phyloP scores from a whole-genome alignment of 2,329 filamentous ascomycete genomes.

The Ceratocystis papillata region DNA sequence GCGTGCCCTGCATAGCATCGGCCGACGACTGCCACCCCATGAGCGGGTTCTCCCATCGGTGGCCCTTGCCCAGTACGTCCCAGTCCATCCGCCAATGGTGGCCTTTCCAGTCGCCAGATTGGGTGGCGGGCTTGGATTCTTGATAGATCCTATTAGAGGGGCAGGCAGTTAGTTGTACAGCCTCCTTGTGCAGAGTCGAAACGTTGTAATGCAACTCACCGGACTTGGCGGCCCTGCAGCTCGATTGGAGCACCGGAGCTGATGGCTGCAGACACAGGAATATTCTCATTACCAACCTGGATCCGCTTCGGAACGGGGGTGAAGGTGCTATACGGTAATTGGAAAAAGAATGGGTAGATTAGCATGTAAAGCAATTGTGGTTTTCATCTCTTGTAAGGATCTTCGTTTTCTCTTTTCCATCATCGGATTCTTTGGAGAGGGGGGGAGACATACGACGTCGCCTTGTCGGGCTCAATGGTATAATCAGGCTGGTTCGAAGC shows the following conservation, averaged over 20 bases:
- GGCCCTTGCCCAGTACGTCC: conserved; percentile 84
- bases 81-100: conserved; percentile 96
- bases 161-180: background rate
- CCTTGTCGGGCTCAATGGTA: conserved; percentile 68
- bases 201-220: conserved; percentile 45
- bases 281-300: conserved; percentile 81
- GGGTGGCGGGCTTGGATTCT: conserved; percentile 85
- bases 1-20: conserved; percentile 89
- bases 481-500: conserved; percentile 67
- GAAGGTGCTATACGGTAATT: conserved; percentile 52
- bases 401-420: too few relatives aligned
- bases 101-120: conserved; percentile 78
- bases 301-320: conserved; percentile 82
- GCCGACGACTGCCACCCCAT: conserved; percentile 98
- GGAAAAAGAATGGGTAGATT: background rate
- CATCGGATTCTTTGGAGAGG: background rate
- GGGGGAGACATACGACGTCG: conserved; percentile 59
- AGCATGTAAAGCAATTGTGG: background rate
- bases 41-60: conserved; percentile 95
- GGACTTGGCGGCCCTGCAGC: conserved; percentile 83
- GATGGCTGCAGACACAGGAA: conserved; percentile 67
- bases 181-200: background rate
- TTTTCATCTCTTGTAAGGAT: too few relatives aligned
- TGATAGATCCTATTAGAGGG: conserved; percentile 65
- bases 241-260: conserved; percentile 89